Base-by-base conservation (phyloP, 78 protist species). In the Dictyostelium capitatum region DNA sequence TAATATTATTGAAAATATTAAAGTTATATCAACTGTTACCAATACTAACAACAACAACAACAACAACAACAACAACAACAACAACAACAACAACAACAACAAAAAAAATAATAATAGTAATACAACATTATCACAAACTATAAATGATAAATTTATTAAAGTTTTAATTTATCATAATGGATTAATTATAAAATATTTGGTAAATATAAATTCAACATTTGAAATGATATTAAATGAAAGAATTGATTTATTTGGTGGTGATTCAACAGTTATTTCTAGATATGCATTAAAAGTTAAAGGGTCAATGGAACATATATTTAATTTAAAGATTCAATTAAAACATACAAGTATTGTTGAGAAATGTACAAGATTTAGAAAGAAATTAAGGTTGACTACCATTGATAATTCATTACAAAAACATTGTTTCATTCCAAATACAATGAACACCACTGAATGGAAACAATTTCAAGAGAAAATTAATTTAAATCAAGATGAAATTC, bases 121-220 rank as follows among this genome's bases (percentile, higher is more conserved):
- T 70, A 17, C 17, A 70, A 0, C 19, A 70, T 19, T n/a, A 73
- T 73, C 7, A n/a, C 47, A 73, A 19, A 73, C 8, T 46, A 11
- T 23, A 1, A 25, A 62, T 62, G 70, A 62, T 25, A 37, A 43
- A 11, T 46, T n/a, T 15, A 3, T 84, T 2, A 87, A 77, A 37
- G 53, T 87, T 3, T 30, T 54, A 46, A 77, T 87, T 15, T 32
- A 64, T 64, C 93, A 87, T 47, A 87, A 87, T 77, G 93, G 93
- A 9, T 65, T 87, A 20, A n/a, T 77, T 19, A 87, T 87, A 47
- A 87, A 87, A 53, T 77, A 75, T 43, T 19, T 12, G 23, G 84
- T 73, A 5, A 70, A 37, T 77, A 48, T 74, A 2, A 79, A 87
- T n/a, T 73, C 79, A 73, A 73, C 56, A 73, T 73, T 73, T 73